phyloP scores from a whole-genome alignment of 192 early-diverging fungal species.

The Coemansia biformis region DNA sequence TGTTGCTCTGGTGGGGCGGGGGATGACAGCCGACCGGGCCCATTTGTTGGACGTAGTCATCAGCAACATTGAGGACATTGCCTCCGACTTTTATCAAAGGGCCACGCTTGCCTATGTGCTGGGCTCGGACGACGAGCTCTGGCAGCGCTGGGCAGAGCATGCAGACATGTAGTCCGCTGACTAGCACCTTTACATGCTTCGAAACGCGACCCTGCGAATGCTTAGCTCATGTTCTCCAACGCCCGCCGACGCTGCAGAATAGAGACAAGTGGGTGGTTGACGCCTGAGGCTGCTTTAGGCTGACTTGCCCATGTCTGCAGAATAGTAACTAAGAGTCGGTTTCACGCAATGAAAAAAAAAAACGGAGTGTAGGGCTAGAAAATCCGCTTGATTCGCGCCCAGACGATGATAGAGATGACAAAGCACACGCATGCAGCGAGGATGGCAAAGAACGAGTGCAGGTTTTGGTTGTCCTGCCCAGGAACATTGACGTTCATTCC shows the following conservation, averaged over 20 bases:
- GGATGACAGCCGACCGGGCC: constrained; percentile 59
- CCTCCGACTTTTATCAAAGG: constrained; percentile 60
- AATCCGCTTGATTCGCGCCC: constrained; percentile 35
- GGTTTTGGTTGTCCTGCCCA: constrained; percentile 16
- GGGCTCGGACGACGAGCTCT: constrained; percentile 49
- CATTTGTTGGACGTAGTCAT: constrained; percentile 67
- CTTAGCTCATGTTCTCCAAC: too few species aligned
- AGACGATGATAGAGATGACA: constrained; percentile 30
- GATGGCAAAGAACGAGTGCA: constrained; percentile 30
- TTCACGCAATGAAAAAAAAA: too few species aligned
- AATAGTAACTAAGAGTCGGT: too few species aligned
- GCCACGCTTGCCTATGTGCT: constrained; percentile 57
- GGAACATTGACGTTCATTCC: constrained; percentile 55
- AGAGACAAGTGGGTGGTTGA: too few species aligned
- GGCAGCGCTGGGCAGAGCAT: constrained; percentile 21
- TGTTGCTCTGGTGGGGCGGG: constrained; percentile 52
- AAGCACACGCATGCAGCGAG: constrained; percentile 25
- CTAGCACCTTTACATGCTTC: too few species aligned
- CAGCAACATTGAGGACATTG: constrained; percentile 60
- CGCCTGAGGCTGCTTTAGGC: too few species aligned
- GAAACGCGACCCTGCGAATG: too few species aligned
- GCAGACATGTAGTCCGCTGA: too few species aligned
- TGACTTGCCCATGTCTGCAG: too few species aligned
- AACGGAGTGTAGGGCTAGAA: too few species aligned
- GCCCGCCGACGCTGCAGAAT: too few species aligned